Conservation (phyloP, 352 stramenopile genomes). For the Pythium coloratum region DNA sequence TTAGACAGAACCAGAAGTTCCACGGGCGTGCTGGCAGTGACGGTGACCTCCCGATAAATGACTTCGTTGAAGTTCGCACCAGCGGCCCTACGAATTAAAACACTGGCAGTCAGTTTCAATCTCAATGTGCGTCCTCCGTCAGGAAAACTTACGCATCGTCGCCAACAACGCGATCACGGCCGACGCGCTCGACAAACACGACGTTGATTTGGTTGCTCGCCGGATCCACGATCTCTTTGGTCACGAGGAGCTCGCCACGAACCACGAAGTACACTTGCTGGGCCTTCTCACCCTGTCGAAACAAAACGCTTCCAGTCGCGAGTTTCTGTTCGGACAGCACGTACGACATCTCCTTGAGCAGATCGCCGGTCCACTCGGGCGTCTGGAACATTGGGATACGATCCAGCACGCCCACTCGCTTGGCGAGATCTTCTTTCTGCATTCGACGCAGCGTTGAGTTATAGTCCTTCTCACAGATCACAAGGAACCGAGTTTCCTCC, state of each 20-base stretch:
- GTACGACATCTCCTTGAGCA: conserved; percentile 75
- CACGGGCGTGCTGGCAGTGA: conserved; percentile 65
- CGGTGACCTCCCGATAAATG: conserved; percentile 60
- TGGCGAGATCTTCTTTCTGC: conserved; percentile 69
- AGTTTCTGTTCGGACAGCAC: conserved; percentile 64
- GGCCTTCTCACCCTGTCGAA: conserved; percentile 59
- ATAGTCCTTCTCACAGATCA: conserved; percentile 80
- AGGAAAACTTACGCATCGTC: conserved; percentile 68
- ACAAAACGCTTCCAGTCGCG: conserved; percentile 45
- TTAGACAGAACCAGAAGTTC: conserved; percentile 73
- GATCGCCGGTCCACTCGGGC: conserved; percentile 65
- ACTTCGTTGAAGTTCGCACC: conserved; percentile 66
- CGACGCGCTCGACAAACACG: conserved; percentile 60
- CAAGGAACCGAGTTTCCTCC: conserved; percentile 58
- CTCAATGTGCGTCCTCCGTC: not conserved
- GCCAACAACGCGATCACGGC: conserved; percentile 58
- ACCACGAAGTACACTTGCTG: conserved; percentile 73
- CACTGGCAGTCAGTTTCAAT: not conserved
- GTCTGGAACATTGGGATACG: conserved; percentile 76
- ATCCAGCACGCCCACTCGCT: conserved; percentile 58
- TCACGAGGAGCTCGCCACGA: conserved; percentile 58
- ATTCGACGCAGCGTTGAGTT: conserved; percentile 63
- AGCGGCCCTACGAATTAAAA: conserved; percentile 38
- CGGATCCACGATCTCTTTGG: conserved; percentile 50
- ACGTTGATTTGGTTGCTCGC: conserved; percentile 34